phyloP scores from a whole-genome alignment of 1,284 basidiomycete genomes.

The Schizopora paradoxa region DNA sequence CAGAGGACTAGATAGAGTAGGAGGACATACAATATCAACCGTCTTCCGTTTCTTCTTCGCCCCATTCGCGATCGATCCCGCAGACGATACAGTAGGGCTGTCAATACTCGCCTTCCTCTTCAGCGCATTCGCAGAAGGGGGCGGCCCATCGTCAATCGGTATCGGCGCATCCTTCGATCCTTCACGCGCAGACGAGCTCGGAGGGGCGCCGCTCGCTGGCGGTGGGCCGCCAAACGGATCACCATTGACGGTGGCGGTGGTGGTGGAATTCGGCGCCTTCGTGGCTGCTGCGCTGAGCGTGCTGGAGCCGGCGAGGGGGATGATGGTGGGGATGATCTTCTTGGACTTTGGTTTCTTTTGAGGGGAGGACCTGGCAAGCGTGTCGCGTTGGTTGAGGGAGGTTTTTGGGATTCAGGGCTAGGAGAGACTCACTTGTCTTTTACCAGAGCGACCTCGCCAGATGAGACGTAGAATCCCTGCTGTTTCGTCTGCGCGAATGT shows the following conservation, averaged over 20 bases:
- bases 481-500: conserved; percentile 92
- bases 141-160: conserved; percentile 30
- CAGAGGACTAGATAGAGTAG: conserved; percentile 9
- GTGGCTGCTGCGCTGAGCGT: conserved; percentile 16
- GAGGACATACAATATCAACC: conserved; percentile 50
- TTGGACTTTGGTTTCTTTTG: conserved; percentile 64
- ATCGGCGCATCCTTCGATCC: conserved; percentile 55
- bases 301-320: conserved; percentile 26
- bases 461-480: conserved; percentile 90
- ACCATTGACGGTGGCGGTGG: conserved; percentile 20
- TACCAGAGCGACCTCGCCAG: conserved; percentile 79
- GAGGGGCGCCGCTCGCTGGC: neutral
- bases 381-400: conserved; percentile 1
- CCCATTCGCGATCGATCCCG: no score
- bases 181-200: conserved; percentile 25
- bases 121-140: conserved; percentile 25
- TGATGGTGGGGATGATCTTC: conserved; percentile 36
- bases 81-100: no score
- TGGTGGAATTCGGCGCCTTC: conserved; percentile 19
- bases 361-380: conserved; percentile 34
- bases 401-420: conserved; percentile 13
- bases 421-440: conserved; percentile 56
- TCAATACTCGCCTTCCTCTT: conserved; percentile 49
- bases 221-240: conserved; percentile 4
- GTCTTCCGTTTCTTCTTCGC: conserved; percentile 64